Percentiles rank a stretch among this genome's conserved stretches.
These are phyloP conservation scores for Alternaria gansuensis DNA, from an alignment of 2,329 filamentous ascomycete species.

Conservation along the genomic window DNA sequence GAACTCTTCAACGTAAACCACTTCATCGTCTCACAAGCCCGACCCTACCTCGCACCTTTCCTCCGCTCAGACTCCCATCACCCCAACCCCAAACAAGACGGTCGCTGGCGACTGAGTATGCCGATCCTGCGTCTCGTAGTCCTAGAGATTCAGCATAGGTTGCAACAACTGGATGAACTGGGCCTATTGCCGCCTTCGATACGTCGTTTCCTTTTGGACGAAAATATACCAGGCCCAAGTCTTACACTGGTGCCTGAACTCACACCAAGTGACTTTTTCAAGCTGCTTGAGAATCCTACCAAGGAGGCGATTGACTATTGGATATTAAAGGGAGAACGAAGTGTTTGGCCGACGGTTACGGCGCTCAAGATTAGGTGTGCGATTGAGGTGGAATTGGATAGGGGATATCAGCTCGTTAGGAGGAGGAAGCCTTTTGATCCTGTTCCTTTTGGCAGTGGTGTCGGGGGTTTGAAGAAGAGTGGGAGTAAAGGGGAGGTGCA, in stretches of 20 bases:
- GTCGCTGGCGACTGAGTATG: slow-evolving; percentile 67
- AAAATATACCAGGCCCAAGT: slow-evolving; percentile 78
- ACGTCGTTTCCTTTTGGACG: slow-evolving; percentile 80
- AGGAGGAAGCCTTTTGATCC: slow-evolving; percentile 58
- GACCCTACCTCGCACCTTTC: slow-evolving; percentile 89
- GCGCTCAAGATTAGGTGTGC: slow-evolving; percentile 83
- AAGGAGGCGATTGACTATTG: slow-evolving; percentile 80
- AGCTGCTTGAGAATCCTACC: slow-evolving; percentile 84
- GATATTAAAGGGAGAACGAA: slow-evolving; percentile 83
- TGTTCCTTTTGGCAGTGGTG: slow-evolving; percentile 17
- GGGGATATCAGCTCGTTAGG: slow-evolving; percentile 81
- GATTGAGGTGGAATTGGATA: slow-evolving; percentile 86
- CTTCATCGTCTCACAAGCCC: slow-evolving; percentile 91
- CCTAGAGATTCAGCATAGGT: slow-evolving; percentile 79
- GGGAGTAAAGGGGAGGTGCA: slow-evolving; percentile 34
- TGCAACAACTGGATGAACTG: slow-evolving; percentile 81
- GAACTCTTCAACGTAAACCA: slow-evolving; percentile 94
- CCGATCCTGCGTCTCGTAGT: slow-evolving; percentile 71
- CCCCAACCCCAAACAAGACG: slow-evolving; percentile 67
- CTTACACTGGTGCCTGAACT: slow-evolving; percentile 86
- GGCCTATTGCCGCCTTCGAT: slow-evolving; percentile 74
- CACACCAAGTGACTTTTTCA: slow-evolving; percentile 74
- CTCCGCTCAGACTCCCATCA: slow-evolving; percentile 82
- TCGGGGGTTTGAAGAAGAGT: slow-evolving; percentile 33
- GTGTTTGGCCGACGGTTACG: slow-evolving; percentile 88